Percentiles rank a stretch among this genome's conserved stretches.
These are phyloP conservation scores for Penicillium subrubescens DNA, from an alignment of 495 filamentous ascomycete genomes.

Conservation along the genomic window DNA sequence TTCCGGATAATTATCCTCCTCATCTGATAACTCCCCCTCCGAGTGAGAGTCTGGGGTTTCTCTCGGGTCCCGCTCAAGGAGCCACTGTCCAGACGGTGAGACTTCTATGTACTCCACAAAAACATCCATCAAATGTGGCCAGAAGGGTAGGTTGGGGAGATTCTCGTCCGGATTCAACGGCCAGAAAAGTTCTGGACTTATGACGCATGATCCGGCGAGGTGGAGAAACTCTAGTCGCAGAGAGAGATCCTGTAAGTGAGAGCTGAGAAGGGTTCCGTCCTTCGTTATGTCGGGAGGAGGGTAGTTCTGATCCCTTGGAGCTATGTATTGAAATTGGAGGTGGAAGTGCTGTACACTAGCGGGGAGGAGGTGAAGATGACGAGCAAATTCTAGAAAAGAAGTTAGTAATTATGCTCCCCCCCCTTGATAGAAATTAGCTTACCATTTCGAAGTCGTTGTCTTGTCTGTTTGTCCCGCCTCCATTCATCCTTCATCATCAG, in stretches of 20 bases:
- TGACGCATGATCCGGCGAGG: background rate
- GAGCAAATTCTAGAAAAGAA: background rate
- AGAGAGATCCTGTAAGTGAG: background rate
- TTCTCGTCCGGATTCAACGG: background rate
- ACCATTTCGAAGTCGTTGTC: background rate
- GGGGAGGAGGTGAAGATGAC: background rate
- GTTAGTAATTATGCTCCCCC: background rate
- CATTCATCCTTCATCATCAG: background rate
- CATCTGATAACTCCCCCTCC: background rate
- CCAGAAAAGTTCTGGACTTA: background rate
- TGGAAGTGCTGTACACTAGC: background rate
- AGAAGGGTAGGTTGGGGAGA: background rate
- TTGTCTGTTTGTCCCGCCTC: background rate
- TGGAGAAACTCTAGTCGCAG: background rate
- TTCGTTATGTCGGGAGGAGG: background rate
- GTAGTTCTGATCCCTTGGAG: background rate
- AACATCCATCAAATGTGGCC: background rate
- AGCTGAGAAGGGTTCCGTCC: background rate
- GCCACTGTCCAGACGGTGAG: background rate
- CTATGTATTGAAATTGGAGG: background rate
- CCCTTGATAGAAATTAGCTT: background rate
- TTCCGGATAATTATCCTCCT: background rate
- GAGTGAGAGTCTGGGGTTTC: background rate
- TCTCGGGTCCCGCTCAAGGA: background rate
- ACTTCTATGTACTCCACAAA: background rate